Conservation (phyloP, 805 yeast genomes). For the Candida odintsovae region DNA sequence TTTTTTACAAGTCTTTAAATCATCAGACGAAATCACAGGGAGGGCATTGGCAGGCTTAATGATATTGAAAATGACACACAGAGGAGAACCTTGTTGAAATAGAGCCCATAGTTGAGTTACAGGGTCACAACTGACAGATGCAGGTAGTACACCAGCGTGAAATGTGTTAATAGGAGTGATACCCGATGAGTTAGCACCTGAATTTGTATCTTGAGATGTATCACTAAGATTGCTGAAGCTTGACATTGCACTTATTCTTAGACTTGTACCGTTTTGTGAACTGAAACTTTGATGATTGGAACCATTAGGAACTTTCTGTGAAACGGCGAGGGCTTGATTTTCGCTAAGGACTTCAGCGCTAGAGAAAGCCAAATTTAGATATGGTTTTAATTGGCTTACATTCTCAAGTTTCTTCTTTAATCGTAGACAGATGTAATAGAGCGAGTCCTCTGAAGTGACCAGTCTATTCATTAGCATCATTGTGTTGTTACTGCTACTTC, state of each 20-base stretch:
- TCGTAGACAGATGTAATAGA: conserved; percentile 59
- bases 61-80: conserved; percentile 78
- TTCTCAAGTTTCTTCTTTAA: conserved; percentile 50
- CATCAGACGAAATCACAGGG: conserved; percentile 68
- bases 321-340: conserved; percentile 54
- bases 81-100: conserved; percentile 88
- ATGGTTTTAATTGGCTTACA: conserved; percentile 65
- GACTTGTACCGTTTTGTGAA: conserved; percentile 14
- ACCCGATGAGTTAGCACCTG: conserved; percentile 3
- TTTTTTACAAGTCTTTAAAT: conserved; percentile 77
- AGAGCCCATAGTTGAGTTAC: conserved; percentile 86
- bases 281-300: conserved; percentile 14
- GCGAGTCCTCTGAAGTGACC: conserved; percentile 59
- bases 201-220: conserved; percentile 15
- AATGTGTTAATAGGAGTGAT: conserved; percentile 41
- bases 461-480: conserved; percentile 53
- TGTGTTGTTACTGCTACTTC: conserved; percentile 15
- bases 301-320: conserved; percentile 27
- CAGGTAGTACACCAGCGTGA: conserved; percentile 74
- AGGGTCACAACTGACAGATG: conserved; percentile 76
- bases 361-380: conserved; percentile 54
- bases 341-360: conserved; percentile 67
- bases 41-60: conserved; percentile 55
- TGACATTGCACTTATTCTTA: conserved; percentile 31
- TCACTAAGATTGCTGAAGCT: conserved; percentile 28